These are phyloP conservation scores for Proliferodiscus dingleyae DNA, from an alignment of 2,329 filamentous ascomycete species.

Conservation along the genomic window DNA sequence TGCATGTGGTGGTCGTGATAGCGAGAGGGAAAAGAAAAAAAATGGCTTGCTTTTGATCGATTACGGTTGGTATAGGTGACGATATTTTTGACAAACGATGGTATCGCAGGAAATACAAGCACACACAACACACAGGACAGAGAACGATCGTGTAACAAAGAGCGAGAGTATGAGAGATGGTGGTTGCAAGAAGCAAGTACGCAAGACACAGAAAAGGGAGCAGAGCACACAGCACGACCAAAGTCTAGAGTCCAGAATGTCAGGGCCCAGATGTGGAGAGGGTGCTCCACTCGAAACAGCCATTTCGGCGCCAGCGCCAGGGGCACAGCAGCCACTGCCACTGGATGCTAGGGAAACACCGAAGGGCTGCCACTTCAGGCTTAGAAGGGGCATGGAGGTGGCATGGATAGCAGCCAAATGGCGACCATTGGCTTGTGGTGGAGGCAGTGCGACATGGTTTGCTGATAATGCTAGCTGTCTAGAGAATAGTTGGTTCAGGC, in stretches of 20 bases:
- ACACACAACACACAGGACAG: slow-evolving; percentile 6
- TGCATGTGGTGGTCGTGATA: not conserved
- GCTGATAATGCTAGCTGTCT: not conserved
- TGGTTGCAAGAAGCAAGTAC: not conserved
- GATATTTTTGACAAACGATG: slow-evolving; percentile 9
- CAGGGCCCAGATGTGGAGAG: slow-evolving; percentile 1
- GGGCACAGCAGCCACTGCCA: slow-evolving; percentile 11
- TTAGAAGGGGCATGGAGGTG: not conserved
- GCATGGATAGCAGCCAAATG: not conserved
- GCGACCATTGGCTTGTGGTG: not conserved
- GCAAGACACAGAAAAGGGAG: not conserved
- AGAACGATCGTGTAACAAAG: slow-evolving; percentile 5
- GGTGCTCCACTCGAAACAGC: slow-evolving; percentile 15
- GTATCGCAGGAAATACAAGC: slow-evolving; percentile 4
- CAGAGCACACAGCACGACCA: not conserved
- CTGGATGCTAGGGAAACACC: not conserved
- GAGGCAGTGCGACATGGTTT: not conserved
- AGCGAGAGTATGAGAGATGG: not conserved
- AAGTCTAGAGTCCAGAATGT: not conserved
- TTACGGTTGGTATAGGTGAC: not conserved
- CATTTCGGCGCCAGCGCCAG: slow-evolving; percentile 8
- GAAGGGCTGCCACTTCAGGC: not conserved
- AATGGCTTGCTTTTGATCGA: not conserved
- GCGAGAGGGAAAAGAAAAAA: slow-evolving; percentile 1
- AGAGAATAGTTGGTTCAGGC: not conserved